These are phyloP conservation scores for Aspergillus leporis DNA, from an alignment of 495 filamentous ascomycete genomes.

Conservation along the genomic window DNA sequence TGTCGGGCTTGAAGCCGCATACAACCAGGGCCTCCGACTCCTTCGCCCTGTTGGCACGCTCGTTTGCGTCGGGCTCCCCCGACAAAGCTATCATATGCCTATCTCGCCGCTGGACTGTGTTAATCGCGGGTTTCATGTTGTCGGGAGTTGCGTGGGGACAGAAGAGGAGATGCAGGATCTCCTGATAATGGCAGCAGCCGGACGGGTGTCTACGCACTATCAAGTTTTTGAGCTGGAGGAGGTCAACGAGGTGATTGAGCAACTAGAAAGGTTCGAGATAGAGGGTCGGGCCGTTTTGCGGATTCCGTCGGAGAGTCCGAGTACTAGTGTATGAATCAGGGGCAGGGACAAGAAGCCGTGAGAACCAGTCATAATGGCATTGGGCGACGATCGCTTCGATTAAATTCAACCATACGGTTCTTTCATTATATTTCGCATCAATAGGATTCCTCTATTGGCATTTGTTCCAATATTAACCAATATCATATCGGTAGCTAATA, in stretches of 20 bases:
- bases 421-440: no score
- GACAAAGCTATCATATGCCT: conserved; percentile 13
- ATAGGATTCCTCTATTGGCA: no score
- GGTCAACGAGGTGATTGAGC: conserved; percentile 27
- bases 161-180: conserved; percentile 13
- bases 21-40: conserved; percentile 13
- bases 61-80: conserved; percentile 23
- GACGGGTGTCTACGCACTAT: conserved; percentile 3
- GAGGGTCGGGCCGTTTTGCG: conserved; percentile 26
- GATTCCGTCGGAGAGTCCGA: conserved; percentile 28
- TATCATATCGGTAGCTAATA: no score
- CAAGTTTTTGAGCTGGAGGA: conserved; percentile 25
- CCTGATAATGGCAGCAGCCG: conserved; percentile 9
- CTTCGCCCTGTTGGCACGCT: conserved; percentile 19
- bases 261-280: conserved; percentile 20
- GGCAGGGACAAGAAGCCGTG: not conserved
- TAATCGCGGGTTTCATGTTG: conserved; percentile 5
- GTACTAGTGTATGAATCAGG: not conserved
- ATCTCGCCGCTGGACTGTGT: conserved; percentile 17
- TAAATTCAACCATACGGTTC: no score
- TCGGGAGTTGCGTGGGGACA: conserved; percentile 14
- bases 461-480: no score
- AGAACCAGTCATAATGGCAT: not conserved
- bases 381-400: not conserved
- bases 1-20: conserved; percentile 16